These are phyloP conservation scores for Aureobasidium mangrovei DNA, from an alignment of 2,329 filamentous ascomycete species.

Conservation along the genomic window DNA sequence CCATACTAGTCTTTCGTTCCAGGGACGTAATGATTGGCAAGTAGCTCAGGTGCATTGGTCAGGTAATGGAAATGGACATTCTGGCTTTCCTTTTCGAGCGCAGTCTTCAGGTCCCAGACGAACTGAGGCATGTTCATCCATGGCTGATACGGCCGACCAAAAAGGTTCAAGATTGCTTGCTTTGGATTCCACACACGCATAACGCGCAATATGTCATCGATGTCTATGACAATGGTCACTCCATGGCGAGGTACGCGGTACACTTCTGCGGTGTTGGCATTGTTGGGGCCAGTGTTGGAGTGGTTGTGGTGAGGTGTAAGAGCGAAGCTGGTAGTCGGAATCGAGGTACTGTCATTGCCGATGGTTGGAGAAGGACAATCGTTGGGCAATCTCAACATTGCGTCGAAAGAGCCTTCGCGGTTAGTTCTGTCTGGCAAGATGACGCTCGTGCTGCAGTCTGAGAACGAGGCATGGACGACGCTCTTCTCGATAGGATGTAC, in stretches of 20 bases:
- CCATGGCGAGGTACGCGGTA: constrained; percentile 17
- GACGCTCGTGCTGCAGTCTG: neutral
- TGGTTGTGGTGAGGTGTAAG: neutral
- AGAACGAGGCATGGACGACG: neutral
- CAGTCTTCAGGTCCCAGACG: constrained; percentile 10
- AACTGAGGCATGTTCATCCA: constrained; percentile 20
- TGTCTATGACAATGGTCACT: constrained; percentile 21
- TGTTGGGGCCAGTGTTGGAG: neutral
- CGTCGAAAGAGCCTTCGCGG: constrained; percentile 15
- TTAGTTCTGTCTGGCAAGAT: constrained; percentile 1
- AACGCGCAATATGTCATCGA: constrained; percentile 22
- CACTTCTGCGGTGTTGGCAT: neutral
- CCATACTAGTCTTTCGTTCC: constrained; percentile 1
- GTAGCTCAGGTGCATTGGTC: constrained; percentile 19
- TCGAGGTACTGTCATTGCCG: neutral
- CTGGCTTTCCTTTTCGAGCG: neutral
- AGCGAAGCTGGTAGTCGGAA: neutral
- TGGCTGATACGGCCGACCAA: constrained; percentile 17
- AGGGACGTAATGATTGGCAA: constrained; percentile 15
- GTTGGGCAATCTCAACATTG: neutral
- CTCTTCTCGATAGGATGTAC: neutral
- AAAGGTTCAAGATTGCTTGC: constrained; percentile 17
- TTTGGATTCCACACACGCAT: constrained; percentile 21
- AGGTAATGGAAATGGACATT: constrained; percentile 23
- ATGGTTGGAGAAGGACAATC: neutral